A percentile compares a stretch with the other conserved stretches of the same genome.
Evolutionary conservation across 2,329 filamentous ascomycete genomes (phyloP).

Genomic region (Malbranchea zuffiana): DNA sequence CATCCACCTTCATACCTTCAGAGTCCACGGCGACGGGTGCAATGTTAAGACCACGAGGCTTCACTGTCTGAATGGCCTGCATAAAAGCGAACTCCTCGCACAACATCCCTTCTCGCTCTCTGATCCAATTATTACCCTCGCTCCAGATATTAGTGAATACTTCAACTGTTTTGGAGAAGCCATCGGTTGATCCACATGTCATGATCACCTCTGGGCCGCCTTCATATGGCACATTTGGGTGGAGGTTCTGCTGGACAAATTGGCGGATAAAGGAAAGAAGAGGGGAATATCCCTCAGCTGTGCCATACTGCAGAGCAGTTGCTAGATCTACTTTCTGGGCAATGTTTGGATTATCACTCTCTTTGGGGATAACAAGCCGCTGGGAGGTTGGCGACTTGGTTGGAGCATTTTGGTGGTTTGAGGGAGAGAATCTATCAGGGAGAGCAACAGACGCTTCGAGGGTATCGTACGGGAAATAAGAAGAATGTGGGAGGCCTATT

Average conservation of each 20-base stretch:
- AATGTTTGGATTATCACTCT: constrained; percentile 47
- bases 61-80: constrained; percentile 58
- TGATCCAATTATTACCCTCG: constrained; percentile 53
- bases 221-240: constrained; percentile 70
- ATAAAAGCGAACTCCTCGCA: constrained; percentile 73
- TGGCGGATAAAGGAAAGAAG: constrained; percentile 67
- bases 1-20: constrained; percentile 65
- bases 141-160: constrained; percentile 67
- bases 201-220: constrained; percentile 67
- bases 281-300: constrained; percentile 69
- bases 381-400: constrained; percentile 27
- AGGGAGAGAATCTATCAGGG: constrained; percentile 57
- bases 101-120: constrained; percentile 64
- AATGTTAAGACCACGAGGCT: constrained; percentile 60
- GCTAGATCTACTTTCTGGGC: constrained; percentile 65
- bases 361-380: constrained; percentile 63
- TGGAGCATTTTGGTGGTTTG: constrained; percentile 32
- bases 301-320: constrained; percentile 77
- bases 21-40: constrained; percentile 65
- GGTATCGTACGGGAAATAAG: constrained; percentile 83
- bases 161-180: constrained; percentile 66
- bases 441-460: constrained; percentile 70
- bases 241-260: constrained; percentile 64
- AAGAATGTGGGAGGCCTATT: constrained; percentile 66
- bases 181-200: constrained; percentile 76